Evolutionary conservation across 106 monocot species (phyloP).

Genomic region (Gastrodia elata): DNA sequence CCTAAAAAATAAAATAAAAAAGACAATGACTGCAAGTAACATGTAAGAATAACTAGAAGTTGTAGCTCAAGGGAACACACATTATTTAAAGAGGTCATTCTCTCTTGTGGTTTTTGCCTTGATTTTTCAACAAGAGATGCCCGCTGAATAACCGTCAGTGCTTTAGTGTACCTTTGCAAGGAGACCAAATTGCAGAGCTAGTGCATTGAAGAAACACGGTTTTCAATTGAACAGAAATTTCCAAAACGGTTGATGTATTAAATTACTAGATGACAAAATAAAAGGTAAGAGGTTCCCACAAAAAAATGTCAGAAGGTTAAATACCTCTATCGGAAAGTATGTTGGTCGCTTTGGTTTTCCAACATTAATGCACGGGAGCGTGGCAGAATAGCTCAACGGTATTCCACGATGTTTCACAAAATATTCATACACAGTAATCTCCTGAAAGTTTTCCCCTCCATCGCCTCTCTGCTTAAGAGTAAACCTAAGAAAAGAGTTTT

Average conservation of each 20-base stretch:
- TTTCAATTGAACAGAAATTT: neutral
- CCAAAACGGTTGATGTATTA: neutral
- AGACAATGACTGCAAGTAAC: neutral
- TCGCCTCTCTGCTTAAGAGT: constrained; percentile 43
- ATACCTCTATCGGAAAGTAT: constrained; percentile 80
- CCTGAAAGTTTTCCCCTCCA: constrained; percentile 25
- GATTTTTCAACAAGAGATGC: constrained; percentile 93
- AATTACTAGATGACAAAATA: neutral
- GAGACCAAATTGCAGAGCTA: constrained; percentile 73
- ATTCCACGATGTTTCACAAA: constrained; percentile 40
- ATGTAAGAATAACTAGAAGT: neutral
- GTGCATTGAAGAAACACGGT: neutral
- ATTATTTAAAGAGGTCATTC: constrained; percentile 56
- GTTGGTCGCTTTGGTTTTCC: constrained; percentile 91
- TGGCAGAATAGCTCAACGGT: constrained; percentile 38
- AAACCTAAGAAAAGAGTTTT: constrained; percentile 35
- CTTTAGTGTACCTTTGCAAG: constrained; percentile 83
- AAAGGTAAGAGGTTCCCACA: neutral
- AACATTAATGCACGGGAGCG: constrained; percentile 84
- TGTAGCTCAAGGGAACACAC: constrained; percentile 20
- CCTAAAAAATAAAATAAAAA: constrained; percentile 28
- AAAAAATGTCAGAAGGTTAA: neutral
- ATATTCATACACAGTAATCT: constrained; percentile 79
- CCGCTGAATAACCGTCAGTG: constrained; percentile 66
- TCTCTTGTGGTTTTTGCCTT: constrained; percentile 86